Percentiles rank a stretch among this genome's conserved stretches.
Evolutionary conservation across 2,329 filamentous ascomycete species (phyloP).

Genomic region (Orbilia blumenaviensis): DNA sequence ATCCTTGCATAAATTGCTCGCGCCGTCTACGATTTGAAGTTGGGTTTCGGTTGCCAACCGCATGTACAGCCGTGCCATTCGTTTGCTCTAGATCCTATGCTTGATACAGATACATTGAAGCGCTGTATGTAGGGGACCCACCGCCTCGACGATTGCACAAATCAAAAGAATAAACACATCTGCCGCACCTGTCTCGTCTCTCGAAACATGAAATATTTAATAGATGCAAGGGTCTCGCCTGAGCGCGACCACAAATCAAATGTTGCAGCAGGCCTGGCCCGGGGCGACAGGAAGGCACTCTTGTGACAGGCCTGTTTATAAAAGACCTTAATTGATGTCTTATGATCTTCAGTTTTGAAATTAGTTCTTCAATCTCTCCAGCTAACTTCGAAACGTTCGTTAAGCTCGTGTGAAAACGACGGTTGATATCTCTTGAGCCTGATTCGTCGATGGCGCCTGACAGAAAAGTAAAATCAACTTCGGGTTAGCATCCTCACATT

Average conservation of each 20-base stretch:
- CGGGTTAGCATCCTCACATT: not conserved
- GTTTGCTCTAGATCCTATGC: not conserved
- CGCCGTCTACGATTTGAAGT: not conserved
- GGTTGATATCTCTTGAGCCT: not conserved
- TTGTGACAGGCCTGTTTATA: constrained; percentile 19
- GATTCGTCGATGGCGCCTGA: constrained; percentile 32
- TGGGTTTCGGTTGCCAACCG: not conserved
- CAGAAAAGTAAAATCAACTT: not conserved
- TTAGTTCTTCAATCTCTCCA: not conserved
- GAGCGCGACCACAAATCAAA: constrained; percentile 41
- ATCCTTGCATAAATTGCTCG: constrained; percentile 29
- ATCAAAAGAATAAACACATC: constrained; percentile 39
- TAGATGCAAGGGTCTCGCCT: constrained; percentile 53
- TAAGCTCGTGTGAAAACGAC: not conserved
- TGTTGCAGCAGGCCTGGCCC: constrained; percentile 17
- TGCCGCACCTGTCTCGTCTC: constrained; percentile 37
- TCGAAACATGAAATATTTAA: constrained; percentile 49
- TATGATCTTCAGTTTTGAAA: not conserved
- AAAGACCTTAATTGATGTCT: not conserved
- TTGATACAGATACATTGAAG: too few species aligned
- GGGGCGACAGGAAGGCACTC: not conserved
- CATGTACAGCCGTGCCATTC: not conserved
- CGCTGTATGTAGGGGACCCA: not conserved
- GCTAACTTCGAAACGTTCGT: not conserved
- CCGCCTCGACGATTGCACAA: constrained; percentile 17